Evolutionary conservation across 1,284 basidiomycete genomes (phyloP).

Genomic region (Kalmanozyma brasiliensis): DNA sequence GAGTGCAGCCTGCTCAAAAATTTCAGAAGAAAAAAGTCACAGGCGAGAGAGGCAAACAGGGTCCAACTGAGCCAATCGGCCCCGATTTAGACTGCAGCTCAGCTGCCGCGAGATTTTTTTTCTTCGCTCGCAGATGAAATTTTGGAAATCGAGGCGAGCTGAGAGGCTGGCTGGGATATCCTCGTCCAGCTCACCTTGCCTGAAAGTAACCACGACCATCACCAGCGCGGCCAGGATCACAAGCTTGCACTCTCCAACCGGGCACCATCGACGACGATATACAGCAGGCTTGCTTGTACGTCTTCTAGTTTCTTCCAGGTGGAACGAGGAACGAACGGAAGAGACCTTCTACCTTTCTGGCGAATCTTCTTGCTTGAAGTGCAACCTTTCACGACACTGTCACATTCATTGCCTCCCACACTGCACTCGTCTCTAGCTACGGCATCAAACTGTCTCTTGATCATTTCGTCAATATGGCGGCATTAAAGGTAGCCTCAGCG

Average conservation of each 20-base stretch:
- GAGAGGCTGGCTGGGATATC: background rate
- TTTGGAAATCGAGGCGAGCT: slow-evolving; percentile 7
- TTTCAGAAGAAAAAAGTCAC: slow-evolving; percentile 18
- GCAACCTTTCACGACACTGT: no score
- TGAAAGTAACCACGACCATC: background rate
- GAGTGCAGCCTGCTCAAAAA: slow-evolving; percentile 31
- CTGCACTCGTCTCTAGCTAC: no score
- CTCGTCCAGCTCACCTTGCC: slow-evolving; percentile 6
- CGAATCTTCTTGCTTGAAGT: no score
- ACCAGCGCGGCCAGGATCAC: no score
- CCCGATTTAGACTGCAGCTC: slow-evolving; percentile 15
- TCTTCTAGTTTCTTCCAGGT: no score
- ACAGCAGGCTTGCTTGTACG: no score
- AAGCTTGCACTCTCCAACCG: no score
- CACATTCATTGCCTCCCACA: no score
- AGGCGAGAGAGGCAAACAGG: slow-evolving; percentile 20
- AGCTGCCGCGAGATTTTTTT: slow-evolving; percentile 12
- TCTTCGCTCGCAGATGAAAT: slow-evolving; percentile 12
- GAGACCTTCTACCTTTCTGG: no score
- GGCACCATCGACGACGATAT: no score
- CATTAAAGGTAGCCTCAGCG: slow-evolving; percentile 26
- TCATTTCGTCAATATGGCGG: slow-evolving; percentile 29
- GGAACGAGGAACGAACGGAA: no score
- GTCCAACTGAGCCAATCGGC: slow-evolving; percentile 20
- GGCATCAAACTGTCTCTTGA: no score